A percentile compares a stretch with the other conserved stretches of the same genome.
Evolutionary conservation across 2,329 filamentous ascomycete genomes (phyloP).

Genomic region (Sclerotinia spermophila): DNA sequence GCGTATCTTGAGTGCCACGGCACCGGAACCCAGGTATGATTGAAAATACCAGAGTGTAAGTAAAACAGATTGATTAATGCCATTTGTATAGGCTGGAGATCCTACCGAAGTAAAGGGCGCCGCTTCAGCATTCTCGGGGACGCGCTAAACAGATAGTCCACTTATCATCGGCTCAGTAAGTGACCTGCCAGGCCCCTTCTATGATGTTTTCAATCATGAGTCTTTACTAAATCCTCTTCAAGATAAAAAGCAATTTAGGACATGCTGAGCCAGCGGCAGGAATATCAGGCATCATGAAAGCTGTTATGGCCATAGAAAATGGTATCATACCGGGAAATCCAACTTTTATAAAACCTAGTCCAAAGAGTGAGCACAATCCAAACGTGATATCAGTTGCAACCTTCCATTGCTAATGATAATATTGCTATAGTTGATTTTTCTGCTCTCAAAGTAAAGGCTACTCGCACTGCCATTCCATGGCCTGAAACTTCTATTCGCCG

Average conservation of each 20-base stretch:
- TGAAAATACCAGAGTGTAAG: background rate
- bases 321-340: slow-evolving; percentile 42
- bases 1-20: slow-evolving; percentile 13
- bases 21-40: background rate
- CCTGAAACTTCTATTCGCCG: slow-evolving; percentile 41
- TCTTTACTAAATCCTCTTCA: background rate
- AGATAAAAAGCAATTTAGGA: slow-evolving; percentile 22
- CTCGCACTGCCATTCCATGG: slow-evolving; percentile 20
- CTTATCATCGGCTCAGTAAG: slow-evolving; percentile 15
- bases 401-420: background rate
- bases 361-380: background rate
- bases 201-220: background rate
- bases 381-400: background rate
- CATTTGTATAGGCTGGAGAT: background rate
- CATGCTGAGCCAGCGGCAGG: slow-evolving; percentile 39
- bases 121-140: slow-evolving; percentile 1
- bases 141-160: background rate
- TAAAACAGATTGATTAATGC: background rate
- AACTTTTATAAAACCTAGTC: slow-evolving; percentile 41
- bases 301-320: slow-evolving; percentile 41
- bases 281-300: slow-evolving; percentile 40
- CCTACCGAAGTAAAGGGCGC: slow-evolving; percentile 1
- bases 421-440: slow-evolving; percentile 25
- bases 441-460: slow-evolving; percentile 35
- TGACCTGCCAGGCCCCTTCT: background rate